These are phyloP conservation scores for Begonia masoniana DNA, from an alignment of 306 rosid genomes.

Conservation along the genomic window DNA sequence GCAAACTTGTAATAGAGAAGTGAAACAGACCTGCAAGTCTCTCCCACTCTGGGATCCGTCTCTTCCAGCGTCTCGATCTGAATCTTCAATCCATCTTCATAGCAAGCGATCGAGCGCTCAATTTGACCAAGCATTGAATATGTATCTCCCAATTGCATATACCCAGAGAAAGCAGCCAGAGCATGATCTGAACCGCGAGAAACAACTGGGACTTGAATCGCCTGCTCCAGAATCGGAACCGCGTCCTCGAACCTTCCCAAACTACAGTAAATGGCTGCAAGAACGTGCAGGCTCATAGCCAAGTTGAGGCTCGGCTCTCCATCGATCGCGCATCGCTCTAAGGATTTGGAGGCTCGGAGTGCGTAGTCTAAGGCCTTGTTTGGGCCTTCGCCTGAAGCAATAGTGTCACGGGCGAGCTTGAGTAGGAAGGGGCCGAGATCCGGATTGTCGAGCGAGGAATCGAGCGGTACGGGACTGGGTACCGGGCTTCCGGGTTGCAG, in stretches of 20 bases:
- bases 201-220: slow-evolving; percentile 27
- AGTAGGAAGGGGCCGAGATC: slow-evolving; percentile 66
- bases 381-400: slow-evolving; percentile 58
- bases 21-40: slow-evolving; percentile 52
- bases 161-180: slow-evolving; percentile 48
- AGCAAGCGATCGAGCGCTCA: slow-evolving; percentile 58
- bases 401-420: slow-evolving; percentile 60
- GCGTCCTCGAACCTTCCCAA: slow-evolving; percentile 59
- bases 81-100: slow-evolving; percentile 67
- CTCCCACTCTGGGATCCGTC: slow-evolving; percentile 61
- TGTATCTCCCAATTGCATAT: slow-evolving; percentile 88
- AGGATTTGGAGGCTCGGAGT: slow-evolving; percentile 42
- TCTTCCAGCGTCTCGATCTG: slow-evolving; percentile 45
- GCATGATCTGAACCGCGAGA: slow-evolving; percentile 36
- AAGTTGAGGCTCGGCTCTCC: slow-evolving; percentile 46
- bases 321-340: slow-evolving; percentile 37
- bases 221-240: slow-evolving; percentile 38
- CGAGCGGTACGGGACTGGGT: slow-evolving; percentile 24
- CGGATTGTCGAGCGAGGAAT: slow-evolving; percentile 43
- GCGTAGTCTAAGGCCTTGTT: slow-evolving; percentile 58
- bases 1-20: background rate
- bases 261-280: slow-evolving; percentile 53
- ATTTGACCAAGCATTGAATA: slow-evolving; percentile 50
- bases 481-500: slow-evolving; percentile 50
- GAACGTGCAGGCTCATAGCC: slow-evolving; percentile 60